Base-by-base conservation (phyloP, 495 filamentous ascomycete species). In the Penicillium longicatenatum region DNA sequence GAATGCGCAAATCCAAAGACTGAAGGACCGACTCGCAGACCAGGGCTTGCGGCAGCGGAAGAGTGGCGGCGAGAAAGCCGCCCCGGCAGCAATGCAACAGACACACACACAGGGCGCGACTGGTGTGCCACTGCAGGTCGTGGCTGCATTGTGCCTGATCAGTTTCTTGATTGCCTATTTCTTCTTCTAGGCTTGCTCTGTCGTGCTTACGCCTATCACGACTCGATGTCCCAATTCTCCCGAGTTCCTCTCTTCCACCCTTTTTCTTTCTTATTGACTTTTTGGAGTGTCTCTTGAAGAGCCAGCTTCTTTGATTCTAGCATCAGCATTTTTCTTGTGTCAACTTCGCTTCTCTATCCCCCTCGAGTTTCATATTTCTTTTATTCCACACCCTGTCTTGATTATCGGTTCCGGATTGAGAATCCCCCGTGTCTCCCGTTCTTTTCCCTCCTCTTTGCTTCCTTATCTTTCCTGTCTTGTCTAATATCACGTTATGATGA, bases 121-220 rank as follows among this genome's bases (percentile, higher is more conserved):
- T 30, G 93, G 93, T 24, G 92, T 98, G n/a, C 87, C 94, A 0
- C 82, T 98, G 44, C 88, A 92, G 71, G 82, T 91, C 50, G 89
- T 89, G 51, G 94, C 94, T 21, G 79, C 79, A 14, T 76, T 98
- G 48, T 98, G 94, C 65, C 78, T 98, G 71, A 58, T 93, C 55
- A 88, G 90, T 75, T 98, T 98, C 76, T 75, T 98, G 69, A 80
- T 98, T 64, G 95, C 90, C 3, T 98, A 96, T 72, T 82, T 97
- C 64, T 90, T 98, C 74, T 98, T 98, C 70, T 98, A 85, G 81
- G 46, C 52, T 55, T 57, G 58, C 46, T 61, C 57, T 60, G 45
- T 58, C 43, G 56, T 55, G 44, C 53, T 61, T 51, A 61, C 52
- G 59, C 50, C 57, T 58, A 62, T 69, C 64, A 68, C 65, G 67